Evolutionary conservation across 495 filamentous ascomycete species (phyloP).

Genomic region (Alectoria sarmentosa): DNA sequence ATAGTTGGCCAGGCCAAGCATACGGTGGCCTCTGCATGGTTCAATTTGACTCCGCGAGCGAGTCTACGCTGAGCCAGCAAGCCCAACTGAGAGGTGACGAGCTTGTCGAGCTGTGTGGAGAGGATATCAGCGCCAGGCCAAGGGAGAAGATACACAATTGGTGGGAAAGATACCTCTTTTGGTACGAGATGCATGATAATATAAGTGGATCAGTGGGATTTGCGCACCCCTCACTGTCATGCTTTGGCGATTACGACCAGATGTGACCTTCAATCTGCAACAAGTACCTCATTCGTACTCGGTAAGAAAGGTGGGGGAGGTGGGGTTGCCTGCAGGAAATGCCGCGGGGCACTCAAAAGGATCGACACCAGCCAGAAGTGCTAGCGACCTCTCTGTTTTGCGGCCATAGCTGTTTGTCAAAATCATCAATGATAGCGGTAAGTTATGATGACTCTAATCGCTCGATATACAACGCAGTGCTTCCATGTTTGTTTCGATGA

Average conservation of each 20-base stretch:
- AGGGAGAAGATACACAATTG: background rate
- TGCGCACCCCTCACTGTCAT: background rate
- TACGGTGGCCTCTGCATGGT: conserved; percentile 87
- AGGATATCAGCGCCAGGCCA: conserved; percentile 15
- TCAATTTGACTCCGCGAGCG: conserved; percentile 80
- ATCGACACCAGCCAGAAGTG: too few species aligned
- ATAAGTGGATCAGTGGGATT: background rate
- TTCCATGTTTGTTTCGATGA: conserved; percentile 4
- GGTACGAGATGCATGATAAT: conserved; percentile 72
- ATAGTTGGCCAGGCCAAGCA: conserved; percentile 23
- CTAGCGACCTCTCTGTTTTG: background rate
- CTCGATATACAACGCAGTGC: background rate
- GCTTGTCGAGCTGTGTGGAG: conserved; percentile 76
- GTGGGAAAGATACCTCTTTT: conserved; percentile 61
- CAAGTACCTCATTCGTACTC: background rate
- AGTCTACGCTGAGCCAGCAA: conserved; percentile 83
- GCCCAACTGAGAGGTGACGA: conserved; percentile 84
- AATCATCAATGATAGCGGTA: background rate
- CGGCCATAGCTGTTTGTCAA: background rate
- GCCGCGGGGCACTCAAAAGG: background rate
- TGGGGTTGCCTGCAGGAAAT: background rate
- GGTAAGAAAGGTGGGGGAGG: background rate
- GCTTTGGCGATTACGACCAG: background rate
- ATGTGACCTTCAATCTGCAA: background rate
- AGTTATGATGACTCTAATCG: background rate